Conservation (phyloP, 2,329 filamentous ascomycete species). For the Nannizziopsis arthrosporioides region DNA sequence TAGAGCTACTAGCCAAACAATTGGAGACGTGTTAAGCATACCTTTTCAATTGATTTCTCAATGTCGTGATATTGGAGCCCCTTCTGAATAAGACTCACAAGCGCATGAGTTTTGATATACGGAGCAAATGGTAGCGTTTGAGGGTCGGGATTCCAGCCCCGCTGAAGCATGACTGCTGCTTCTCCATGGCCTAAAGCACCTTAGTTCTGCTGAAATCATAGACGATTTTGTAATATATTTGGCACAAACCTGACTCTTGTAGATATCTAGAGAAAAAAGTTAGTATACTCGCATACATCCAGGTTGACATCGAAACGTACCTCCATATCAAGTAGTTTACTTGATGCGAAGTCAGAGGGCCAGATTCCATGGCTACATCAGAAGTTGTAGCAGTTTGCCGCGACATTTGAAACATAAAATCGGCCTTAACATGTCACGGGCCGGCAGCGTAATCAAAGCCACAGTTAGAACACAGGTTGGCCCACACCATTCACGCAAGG, state of each 20-base stretch:
- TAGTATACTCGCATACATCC: conserved; percentile 14
- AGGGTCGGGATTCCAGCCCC: conserved; percentile 52
- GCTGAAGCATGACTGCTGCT: conserved; percentile 48
- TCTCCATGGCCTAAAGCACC: conserved; percentile 42
- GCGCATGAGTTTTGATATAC: conserved; percentile 46
- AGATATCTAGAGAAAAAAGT: conserved; percentile 35
- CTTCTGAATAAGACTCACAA: conserved; percentile 53
- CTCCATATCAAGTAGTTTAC: conserved; percentile 60
- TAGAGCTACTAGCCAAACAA: neutral
- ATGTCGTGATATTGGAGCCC: conserved; percentile 46
- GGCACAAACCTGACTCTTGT: conserved; percentile 43
- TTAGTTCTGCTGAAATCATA: conserved; percentile 14
- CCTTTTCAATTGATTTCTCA: conserved; percentile 39
- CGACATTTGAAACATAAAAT: neutral
- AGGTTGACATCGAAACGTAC: conserved; percentile 31
- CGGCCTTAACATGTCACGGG: conserved; percentile 8
- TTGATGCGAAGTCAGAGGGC: conserved; percentile 43
- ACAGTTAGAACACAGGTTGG: neutral
- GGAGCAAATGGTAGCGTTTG: conserved; percentile 50
- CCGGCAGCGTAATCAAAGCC: neutral
- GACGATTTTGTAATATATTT: conserved; percentile 6
- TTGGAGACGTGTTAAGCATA: conserved; percentile 19
- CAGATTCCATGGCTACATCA: conserved; percentile 29
- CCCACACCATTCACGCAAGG: neutral
- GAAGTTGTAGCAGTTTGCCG: conserved; percentile 1